A percentile compares a stretch with the other conserved stretches of the same genome.
phyloP scores from a whole-genome alignment of 352 stramenopile genomes.

The Stephanocyclus meneghinianus region DNA sequence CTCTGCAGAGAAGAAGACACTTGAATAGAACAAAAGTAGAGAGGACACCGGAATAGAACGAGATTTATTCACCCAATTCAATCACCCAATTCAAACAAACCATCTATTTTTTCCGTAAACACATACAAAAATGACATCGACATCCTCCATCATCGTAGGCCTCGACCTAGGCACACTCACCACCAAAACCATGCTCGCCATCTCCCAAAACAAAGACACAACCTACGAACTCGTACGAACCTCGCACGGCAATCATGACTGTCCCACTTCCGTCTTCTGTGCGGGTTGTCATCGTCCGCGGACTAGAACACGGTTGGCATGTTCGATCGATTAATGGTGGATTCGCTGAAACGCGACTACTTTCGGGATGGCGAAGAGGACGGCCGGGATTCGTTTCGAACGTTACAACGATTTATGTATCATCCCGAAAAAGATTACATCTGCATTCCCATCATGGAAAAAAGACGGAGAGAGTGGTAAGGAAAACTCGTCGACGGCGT shows the following conservation, averaged over 20 bases:
- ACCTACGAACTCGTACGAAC: slow-evolving; percentile 57
- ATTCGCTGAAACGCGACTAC: neutral
- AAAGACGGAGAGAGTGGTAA: neutral
- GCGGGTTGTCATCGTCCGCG: slow-evolving; percentile 14
- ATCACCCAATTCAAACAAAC: no score
- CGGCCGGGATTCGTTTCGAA: slow-evolving; percentile 13
- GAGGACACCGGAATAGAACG: no score
- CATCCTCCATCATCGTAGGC: slow-evolving; percentile 27
- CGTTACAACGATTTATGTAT: slow-evolving; percentile 35
- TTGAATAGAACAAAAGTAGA: no score
- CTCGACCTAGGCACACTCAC: slow-evolving; percentile 47
- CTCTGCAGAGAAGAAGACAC: no score
- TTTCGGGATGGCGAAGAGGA: neutral
- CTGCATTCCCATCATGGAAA: slow-evolving; percentile 20
- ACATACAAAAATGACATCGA: neutral
- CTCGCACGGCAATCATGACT: slow-evolving; percentile 46
- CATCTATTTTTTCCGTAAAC: neutral
- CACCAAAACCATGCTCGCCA: slow-evolving; percentile 49
- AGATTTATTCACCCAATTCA: no score
- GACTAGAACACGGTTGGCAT: slow-evolving; percentile 42
- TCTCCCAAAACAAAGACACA: neutral
- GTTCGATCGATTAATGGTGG: slow-evolving; percentile 46
- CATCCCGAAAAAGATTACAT: slow-evolving; percentile 1
- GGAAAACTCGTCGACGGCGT: slow-evolving; percentile 29
- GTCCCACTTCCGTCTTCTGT: slow-evolving; percentile 44